Evolutionary conservation across 495 filamentous ascomycete species (phyloP).

Genomic region (Hypoxylon lienhwacheense): DNA sequence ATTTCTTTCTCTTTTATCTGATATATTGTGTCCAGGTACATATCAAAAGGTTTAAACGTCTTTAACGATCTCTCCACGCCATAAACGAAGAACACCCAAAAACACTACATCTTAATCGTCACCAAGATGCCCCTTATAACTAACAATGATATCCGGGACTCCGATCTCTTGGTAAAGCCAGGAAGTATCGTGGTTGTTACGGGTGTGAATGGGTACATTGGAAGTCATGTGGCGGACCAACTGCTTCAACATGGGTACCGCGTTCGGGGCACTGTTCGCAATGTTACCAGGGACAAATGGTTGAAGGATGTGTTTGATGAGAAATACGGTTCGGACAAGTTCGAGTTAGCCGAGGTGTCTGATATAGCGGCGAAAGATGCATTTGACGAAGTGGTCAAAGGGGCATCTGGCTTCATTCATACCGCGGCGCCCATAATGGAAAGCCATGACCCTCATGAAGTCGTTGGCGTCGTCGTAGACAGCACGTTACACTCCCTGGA

Average conservation of each 20-base stretch:
- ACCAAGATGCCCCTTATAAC: background rate
- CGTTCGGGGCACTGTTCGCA: constrained; percentile 32
- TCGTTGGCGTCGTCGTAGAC: constrained; percentile 9
- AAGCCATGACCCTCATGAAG: constrained; percentile 8
- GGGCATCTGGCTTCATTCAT: constrained; percentile 24
- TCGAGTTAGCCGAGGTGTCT: constrained; percentile 22
- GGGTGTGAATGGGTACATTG: constrained; percentile 28
- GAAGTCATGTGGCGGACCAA: constrained; percentile 26
- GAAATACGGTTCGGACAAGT: constrained; percentile 18
- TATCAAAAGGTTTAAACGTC: too few species aligned
- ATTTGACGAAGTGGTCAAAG: constrained; percentile 20
- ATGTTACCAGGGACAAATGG: constrained; percentile 10
- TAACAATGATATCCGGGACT: background rate
- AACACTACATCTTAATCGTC: background rate
- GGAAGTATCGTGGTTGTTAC: constrained; percentile 25
- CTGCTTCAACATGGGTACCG: constrained; percentile 19
- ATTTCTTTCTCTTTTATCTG: too few species aligned
- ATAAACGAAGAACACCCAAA: background rate
- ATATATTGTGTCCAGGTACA: too few species aligned
- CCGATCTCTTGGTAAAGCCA: background rate
- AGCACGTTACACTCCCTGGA: constrained; percentile 13
- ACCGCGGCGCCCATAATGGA: constrained; percentile 17
- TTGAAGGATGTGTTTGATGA: constrained; percentile 16
- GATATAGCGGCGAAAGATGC: constrained; percentile 23
- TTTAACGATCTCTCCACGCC: background rate